Conservation (phyloP, 1,284 basidiomycete species). For the Sanghuangporus sanghuang region DNA sequence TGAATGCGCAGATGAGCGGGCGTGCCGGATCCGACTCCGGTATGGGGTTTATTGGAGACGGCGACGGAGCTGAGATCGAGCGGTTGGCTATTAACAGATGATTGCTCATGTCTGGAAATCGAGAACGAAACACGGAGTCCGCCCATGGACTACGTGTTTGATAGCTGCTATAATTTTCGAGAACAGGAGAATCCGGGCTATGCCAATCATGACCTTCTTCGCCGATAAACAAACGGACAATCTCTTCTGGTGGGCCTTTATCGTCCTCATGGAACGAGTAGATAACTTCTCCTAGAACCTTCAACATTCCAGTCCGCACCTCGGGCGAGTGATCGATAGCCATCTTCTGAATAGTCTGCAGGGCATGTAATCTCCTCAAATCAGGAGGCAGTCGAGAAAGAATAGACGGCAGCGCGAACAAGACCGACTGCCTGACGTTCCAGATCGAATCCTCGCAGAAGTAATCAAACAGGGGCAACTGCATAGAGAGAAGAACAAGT, state of each 20-base stretch:
- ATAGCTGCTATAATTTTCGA: background rate
- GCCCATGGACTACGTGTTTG: constrained; percentile 10
- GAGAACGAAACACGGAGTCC: background rate
- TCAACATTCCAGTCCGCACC: constrained; percentile 81
- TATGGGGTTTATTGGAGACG: background rate
- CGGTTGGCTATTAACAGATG: constrained; percentile 19
- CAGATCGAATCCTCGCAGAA: constrained; percentile 70
- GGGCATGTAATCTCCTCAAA: constrained; percentile 56
- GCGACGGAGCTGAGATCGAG: constrained; percentile 21
- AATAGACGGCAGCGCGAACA: constrained; percentile 82
- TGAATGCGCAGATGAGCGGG: constrained; percentile 88
- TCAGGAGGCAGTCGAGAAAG: constrained; percentile 57
- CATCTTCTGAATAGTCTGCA: constrained; percentile 59
- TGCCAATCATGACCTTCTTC: constrained; percentile 30
- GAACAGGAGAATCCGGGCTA: constrained; percentile 3
- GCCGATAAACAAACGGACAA: constrained; percentile 75
- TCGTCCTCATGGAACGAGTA: constrained; percentile 74
- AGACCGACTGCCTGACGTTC: constrained; percentile 87
- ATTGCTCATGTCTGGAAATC: background rate
- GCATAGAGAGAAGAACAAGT: constrained; percentile 10
- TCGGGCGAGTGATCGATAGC: constrained; percentile 62
- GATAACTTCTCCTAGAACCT: constrained; percentile 89
- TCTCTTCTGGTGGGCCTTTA: constrained; percentile 72
- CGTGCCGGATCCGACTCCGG: constrained; percentile 52
- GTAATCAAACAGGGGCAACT: constrained; percentile 78